Base-by-base conservation (phyloP, 345 rosid genomes). In the Euphorbia tirucalli region DNA sequence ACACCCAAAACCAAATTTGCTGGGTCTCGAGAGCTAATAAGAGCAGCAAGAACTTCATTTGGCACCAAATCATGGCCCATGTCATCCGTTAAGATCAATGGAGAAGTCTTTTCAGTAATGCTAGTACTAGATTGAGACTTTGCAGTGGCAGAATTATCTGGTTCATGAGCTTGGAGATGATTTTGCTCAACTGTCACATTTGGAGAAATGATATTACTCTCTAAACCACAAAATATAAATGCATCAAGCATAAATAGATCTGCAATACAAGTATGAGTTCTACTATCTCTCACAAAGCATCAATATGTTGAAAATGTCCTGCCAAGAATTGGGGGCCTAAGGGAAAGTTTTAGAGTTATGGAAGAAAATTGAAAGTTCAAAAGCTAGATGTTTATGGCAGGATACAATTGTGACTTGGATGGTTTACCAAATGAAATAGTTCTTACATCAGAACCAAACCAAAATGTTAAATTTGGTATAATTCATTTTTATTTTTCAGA, bases 1-100 rank as follows among this genome's bases (percentile, higher is more conserved):
- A 76, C 61, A 75, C 75, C 76, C 37, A 84, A 59, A 50, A 82
- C 84, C 48, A 79, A 70, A 58, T 37, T 67, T 61, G 84, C 85
- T 19, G 83, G 86, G 28, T 84, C 79, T 0, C 71, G 43, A n/a
- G 79, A 79, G 31, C 57, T 21, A 11, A 30, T 61, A 48, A 86
- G 79, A 31, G 73, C 56, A 55, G 24, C 52, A 61, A 44, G 64
- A 66, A 77, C 66, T 61, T 82, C 80, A 16, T 60, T 30, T 6
- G 39, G 61, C 35, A 1, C 32, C 56, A 61, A 65, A 44, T 75
- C 81, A 14, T 28, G 59, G 8, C 54, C 70, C 54, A 71, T 27
- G 28, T 57, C 70, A 31, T 75, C 77, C 18, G 57, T 16, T 16
- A 75, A 30, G 66, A 79, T 61, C 68, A 30, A 35, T 37, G 70